phyloP scores from a whole-genome alignment of 2,329 filamentous ascomycete species.

The Ceratocystis eucalypticola region DNA sequence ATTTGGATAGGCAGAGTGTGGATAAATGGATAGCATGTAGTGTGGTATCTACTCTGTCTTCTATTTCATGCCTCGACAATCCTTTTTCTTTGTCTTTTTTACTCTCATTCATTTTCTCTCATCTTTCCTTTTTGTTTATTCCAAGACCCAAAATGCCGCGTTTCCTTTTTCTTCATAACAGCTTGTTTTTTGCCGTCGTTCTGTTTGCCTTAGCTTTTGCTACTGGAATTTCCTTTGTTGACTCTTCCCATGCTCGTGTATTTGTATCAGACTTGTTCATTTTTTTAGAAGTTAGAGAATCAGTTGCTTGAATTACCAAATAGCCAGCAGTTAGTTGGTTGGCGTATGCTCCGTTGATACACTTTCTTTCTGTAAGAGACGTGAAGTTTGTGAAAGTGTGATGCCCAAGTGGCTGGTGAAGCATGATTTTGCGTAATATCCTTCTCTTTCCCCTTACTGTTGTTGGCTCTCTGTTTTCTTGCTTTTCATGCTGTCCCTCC shows the following conservation, averaged over 20 bases:
- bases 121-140: background rate
- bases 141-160: background rate
- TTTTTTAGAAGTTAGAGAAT: slow-evolving; percentile 6
- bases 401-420: background rate
- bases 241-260: background rate
- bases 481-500: background rate
- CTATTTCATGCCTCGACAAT: background rate
- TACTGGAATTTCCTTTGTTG: too few relatives aligned
- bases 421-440: background rate
- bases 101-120: background rate
- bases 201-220: background rate
- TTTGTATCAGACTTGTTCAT: slow-evolving; percentile 7
- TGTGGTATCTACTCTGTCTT: background rate
- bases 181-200: background rate
- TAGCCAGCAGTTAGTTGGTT: background rate
- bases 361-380: background rate
- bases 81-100: background rate
- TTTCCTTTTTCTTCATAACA: background rate
- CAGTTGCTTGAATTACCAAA: background rate
- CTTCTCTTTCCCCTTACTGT: background rate
- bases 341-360: too few relatives aligned
- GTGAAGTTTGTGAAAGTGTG: background rate
- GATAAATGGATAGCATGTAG: background rate
- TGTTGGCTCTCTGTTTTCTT: background rate
- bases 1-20: background rate